A percentile compares a stretch with the other conserved stretches of the same genome.
Conservation (phyloP, 495 filamentous ascomycete species). For the Tuber calosporum region DNA sequence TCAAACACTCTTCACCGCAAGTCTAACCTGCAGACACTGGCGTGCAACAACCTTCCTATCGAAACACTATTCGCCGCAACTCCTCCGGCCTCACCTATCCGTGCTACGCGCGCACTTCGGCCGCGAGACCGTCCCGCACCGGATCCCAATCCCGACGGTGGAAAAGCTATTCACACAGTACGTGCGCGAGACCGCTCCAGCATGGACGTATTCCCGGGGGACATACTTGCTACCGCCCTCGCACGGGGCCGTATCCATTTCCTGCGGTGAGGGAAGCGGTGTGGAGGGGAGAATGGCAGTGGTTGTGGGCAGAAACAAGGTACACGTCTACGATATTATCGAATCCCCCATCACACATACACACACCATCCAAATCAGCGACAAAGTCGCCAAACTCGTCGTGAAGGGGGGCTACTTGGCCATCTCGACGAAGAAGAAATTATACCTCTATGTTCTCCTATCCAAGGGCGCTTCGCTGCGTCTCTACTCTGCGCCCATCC, state of each 20-base stretch:
- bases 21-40: conserved; percentile 34
- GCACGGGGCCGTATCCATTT: not conserved
- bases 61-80: conserved; percentile 27
- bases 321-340: not conserved
- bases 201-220: not conserved
- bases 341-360: not conserved
- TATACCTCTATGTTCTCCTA: not conserved
- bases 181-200: conserved; percentile 8
- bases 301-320: not conserved
- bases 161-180: conserved; percentile 34
- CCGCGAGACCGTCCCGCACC: conserved; percentile 27
- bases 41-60: conserved; percentile 34
- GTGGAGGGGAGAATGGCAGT: conserved; percentile 1
- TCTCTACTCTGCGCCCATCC: not conserved
- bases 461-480: not conserved
- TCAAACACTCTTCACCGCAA: conserved; percentile 36
- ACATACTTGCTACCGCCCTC: not conserved
- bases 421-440: not conserved
- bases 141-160: conserved; percentile 31
- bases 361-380: not conserved
- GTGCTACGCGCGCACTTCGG: conserved; percentile 37
- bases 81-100: conserved; percentile 37
- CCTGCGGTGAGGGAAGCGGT: not conserved
- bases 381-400: not conserved
- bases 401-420: not conserved